Evolutionary conservation across 2,329 filamentous ascomycete genomes (phyloP), one percentile per base, ranked within the genome.

Genomic region (Phialophora macrospora): DNA sequence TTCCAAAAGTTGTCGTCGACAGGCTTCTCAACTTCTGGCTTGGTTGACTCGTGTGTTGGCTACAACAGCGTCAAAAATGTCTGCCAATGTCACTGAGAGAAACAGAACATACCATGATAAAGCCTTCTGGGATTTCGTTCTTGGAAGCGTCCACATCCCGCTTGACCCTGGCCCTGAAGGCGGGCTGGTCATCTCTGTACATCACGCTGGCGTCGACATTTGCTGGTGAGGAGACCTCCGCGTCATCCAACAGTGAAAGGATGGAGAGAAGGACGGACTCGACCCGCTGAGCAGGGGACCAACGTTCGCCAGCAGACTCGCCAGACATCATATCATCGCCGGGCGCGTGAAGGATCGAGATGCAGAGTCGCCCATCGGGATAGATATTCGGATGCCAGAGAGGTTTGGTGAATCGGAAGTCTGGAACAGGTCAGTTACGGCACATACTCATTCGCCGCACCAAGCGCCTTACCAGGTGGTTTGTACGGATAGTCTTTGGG

Each of bases 361-460:
- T 98, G 82, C 95, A 98, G 52, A 98, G 85, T 71, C 89, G 89
- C 73, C 94, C 94, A 77, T 97, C 91, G 5, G 87, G 80, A 80
- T 98, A 98, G 74, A 99, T 89, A 77, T 99, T 99, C 2, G 94
- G 94, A 77, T 99, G 94, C 80, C 88, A 92, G 68, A 98, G 89
- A 17, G 90, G 88, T 38, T 84, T 85, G 20, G 87, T 77, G 80
- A 99, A 98, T 70, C 89, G 89, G 83, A 99, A 98, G 63, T 89
- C 90, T 83, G 70, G 22, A 54, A 32, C 7, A 38, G 17, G 64
- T 71, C 46, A 69, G 68, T 28, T 9, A 55, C 20, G 22, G 17
- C 46, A 56, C 28, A 49, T 26, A 28, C 17, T 22, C 24, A 46
- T 46, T 38, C 9, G 24, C 11, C 9, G 24, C 11, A 30, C 24